These are phyloP conservation scores for Ceratobasidium sp. DNA, from an alignment of 1,284 basidiomycete species.

Conservation along the genomic window DNA sequence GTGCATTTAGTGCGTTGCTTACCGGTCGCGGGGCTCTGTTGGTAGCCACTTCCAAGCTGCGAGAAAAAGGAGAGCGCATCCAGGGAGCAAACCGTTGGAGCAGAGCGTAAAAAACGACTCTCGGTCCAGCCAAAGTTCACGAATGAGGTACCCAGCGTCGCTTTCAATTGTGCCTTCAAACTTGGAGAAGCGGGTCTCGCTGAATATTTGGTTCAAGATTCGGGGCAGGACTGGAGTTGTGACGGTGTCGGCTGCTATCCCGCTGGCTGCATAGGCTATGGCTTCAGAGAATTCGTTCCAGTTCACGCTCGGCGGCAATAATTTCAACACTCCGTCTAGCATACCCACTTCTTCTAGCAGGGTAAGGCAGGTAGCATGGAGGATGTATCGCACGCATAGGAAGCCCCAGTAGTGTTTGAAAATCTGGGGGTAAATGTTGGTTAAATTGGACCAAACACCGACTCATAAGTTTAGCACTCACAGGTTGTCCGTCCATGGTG, in stretches of 20 bases:
- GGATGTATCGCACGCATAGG: neutral
- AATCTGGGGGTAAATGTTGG: neutral
- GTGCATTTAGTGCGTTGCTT: neutral
- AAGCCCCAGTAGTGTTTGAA: neutral
- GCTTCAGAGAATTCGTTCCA: neutral
- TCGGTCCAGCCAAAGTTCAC: neutral
- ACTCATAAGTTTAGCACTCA: neutral
- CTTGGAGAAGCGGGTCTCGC: neutral
- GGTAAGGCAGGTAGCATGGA: neutral
- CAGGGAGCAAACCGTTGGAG: neutral
- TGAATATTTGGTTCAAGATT: neutral
- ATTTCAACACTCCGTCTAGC: neutral
- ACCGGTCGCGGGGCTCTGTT: neutral
- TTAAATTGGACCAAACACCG: neutral
- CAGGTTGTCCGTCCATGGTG: neutral
- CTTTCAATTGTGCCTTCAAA: neutral
- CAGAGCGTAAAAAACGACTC: neutral
- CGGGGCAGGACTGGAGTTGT: neutral
- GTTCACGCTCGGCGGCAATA: neutral
- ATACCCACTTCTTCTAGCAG: neutral
- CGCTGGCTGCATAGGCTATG: neutral
- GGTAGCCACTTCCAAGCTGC: constrained; percentile 1
- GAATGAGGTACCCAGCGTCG: neutral
- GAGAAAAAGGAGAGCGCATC: neutral
- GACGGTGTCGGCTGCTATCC: too few relatives aligned